These are phyloP conservation scores for Ballota nigra DNA, from an alignment of 257 asterid species.

Conservation along the genomic window DNA sequence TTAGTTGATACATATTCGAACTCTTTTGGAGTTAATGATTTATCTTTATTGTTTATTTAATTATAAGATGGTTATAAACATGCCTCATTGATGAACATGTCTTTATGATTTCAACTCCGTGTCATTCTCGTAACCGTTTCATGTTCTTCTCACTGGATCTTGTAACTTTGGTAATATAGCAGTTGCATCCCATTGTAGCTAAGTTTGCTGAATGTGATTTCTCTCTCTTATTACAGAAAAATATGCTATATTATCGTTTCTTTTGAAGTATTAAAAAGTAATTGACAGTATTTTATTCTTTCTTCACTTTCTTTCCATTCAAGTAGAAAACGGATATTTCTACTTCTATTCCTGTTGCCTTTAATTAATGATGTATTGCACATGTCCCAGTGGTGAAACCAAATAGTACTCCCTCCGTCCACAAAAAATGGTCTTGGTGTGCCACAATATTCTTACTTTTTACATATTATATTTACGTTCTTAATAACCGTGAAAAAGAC, in stretches of 20 bases:
- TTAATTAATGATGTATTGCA: no score
- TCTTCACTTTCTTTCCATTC: no score
- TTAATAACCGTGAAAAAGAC: no score
- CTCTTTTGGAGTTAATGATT: conserved; percentile 4
- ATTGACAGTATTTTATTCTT: no score
- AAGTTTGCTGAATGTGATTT: not conserved
- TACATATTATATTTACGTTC: no score
- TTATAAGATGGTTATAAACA: not conserved
- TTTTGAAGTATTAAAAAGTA: not conserved
- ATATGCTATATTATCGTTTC: not conserved
- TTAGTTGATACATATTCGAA: not conserved
- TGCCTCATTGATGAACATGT: not conserved
- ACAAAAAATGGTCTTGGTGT: no score
- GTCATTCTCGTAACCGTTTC: not conserved
- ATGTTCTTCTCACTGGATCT: not conserved
- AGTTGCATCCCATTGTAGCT: not conserved
- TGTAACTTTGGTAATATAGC: not conserved
- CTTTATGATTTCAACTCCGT: not conserved
- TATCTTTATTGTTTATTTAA: not conserved
- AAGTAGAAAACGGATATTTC: no score
- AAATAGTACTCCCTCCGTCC: no score
- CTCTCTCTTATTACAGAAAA: not conserved
- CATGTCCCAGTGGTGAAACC: no score
- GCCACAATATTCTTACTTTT: no score
- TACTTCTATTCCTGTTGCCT: no score